Base-by-base conservation (phyloP, 306 rosid species). In the Biancaea sappan region DNA sequence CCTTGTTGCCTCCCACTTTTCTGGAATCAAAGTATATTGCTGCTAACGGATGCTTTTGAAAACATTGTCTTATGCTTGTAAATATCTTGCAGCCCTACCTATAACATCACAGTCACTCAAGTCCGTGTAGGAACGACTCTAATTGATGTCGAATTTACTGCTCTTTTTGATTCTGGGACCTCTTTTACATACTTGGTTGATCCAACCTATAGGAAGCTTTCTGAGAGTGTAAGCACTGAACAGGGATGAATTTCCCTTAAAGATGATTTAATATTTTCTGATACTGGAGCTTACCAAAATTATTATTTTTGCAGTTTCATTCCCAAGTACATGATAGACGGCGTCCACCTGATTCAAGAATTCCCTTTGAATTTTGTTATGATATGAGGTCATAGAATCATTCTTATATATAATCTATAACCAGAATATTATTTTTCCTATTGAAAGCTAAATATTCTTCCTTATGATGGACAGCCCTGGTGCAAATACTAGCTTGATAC, bases 91-190 rank as follows among this genome's bases (percentile, higher is more conserved):
- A 94, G 98, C 87, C 96, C 98, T 56, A 89, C 90, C 67, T 94
- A 94, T 77, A 91, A 91, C 80, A 84, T 94, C 84, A 89, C 86
- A 46, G 80, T 91, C 80, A 85, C 91, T 74, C 90, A 86, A 83
- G 78, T 86, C 78, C 92, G 79, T 76, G 92, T 89, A 19, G 98
- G 98, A 67, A 86, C 86, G 72, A 84, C 82, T 73, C 82, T 87
- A 63, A 73, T 91, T 61, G 92, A 91, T 26, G 82, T 35, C 64
- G 94, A 89, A 73, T 84, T 88, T 54, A 75, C 88, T 24, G 94
- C 94, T 8, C 94, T 94, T 74, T 91, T 94, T 79, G 97, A 94
- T 80, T 88, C 97, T 46, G 97, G 98, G 64, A 91, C 98, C 76
- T 94, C 96, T 64, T 94, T 94, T 76, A 89, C 97, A 24, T 91